Percentiles rank a stretch among this genome's conserved stretches.
phyloP scores from a whole-genome alignment of 495 filamentous ascomycete genomes.

The Annulohypoxylon stygium region DNA sequence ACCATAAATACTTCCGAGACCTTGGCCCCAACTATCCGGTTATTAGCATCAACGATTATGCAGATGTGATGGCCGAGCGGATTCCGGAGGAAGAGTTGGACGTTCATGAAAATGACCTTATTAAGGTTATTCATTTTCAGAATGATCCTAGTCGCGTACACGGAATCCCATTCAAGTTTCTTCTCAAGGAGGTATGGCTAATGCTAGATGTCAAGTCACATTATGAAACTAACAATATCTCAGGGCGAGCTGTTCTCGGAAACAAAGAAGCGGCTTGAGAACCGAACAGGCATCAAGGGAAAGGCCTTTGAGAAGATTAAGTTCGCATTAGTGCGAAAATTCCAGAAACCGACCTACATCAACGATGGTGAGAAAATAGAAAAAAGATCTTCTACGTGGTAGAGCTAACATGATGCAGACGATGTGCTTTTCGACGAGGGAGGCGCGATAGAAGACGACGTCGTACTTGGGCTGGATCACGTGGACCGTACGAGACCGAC shows the following conservation, averaged over 20 bases:
- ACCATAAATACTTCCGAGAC: constrained; percentile 83
- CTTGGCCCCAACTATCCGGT: constrained; percentile 74
- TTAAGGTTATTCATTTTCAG: constrained; percentile 92
- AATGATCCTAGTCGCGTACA: constrained; percentile 79
- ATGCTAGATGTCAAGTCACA: neutral
- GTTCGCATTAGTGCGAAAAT: constrained; percentile 86
- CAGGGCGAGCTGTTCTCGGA: constrained; percentile 89
- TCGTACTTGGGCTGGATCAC: constrained; percentile 88
- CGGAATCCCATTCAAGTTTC: constrained; percentile 91
- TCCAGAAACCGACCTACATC: constrained; percentile 83
- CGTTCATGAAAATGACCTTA: constrained; percentile 68
- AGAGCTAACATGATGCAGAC: constrained; percentile 65
- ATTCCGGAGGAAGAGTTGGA: constrained; percentile 83
- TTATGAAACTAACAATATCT: constrained; percentile 29
- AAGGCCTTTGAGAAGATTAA: constrained; percentile 99
- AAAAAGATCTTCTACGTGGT: neutral
- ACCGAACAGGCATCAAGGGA: constrained; percentile 92
- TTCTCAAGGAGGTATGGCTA: constrained; percentile 80
- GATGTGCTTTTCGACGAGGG: constrained; percentile 84
- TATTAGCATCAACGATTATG: constrained; percentile 84
- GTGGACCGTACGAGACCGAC: constrained; percentile 73
- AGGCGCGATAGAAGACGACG: constrained; percentile 72
- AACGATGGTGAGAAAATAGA: constrained; percentile 77
- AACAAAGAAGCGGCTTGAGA: constrained; percentile 89
- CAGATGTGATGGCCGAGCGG: constrained; percentile 81